These are phyloP conservation scores for Setaria viridis DNA, from an alignment of 202 grass and related monocot genomes.

Conservation along the genomic window DNA sequence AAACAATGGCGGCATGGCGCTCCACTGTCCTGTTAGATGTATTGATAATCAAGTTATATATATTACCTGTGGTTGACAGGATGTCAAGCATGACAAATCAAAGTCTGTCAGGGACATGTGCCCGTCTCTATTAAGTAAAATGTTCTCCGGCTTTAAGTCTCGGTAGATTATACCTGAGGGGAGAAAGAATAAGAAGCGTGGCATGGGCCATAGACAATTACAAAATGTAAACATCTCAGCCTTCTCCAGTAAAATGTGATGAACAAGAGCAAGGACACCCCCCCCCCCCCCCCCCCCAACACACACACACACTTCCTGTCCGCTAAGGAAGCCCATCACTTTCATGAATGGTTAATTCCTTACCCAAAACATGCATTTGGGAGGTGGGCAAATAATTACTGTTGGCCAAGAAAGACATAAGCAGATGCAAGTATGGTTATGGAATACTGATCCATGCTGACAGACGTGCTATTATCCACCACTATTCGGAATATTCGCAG, in stretches of 20 bases:
- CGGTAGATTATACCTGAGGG: slow-evolving; percentile 88
- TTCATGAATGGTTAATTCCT: too few relatives aligned
- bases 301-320: too few relatives aligned
- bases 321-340: too few relatives aligned
- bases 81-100: slow-evolving; percentile 89
- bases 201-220: background rate
- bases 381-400: background rate
- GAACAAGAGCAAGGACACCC: too few relatives aligned
- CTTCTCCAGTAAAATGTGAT: slow-evolving; percentile 21
- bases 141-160: slow-evolving; percentile 95
- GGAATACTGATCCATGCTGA: background rate
- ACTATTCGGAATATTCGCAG: background rate
- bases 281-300: too few relatives aligned
- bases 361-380: background rate
- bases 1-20: background rate
- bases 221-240: slow-evolving; percentile 23
- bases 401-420: background rate
- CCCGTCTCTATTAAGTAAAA: slow-evolving; percentile 80
- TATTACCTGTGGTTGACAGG: slow-evolving; percentile 79
- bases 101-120: slow-evolving; percentile 91
- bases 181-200: background rate
- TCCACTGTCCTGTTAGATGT: background rate
- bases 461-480: background rate
- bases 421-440: too few relatives aligned
- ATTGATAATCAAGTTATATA: slow-evolving; percentile 5